Percentiles rank a stretch among this genome's conserved stretches.
These are phyloP conservation scores for Lyophyllum shimeji DNA, from an alignment of 768 basidiomycete genomes.

Conservation along the genomic window DNA sequence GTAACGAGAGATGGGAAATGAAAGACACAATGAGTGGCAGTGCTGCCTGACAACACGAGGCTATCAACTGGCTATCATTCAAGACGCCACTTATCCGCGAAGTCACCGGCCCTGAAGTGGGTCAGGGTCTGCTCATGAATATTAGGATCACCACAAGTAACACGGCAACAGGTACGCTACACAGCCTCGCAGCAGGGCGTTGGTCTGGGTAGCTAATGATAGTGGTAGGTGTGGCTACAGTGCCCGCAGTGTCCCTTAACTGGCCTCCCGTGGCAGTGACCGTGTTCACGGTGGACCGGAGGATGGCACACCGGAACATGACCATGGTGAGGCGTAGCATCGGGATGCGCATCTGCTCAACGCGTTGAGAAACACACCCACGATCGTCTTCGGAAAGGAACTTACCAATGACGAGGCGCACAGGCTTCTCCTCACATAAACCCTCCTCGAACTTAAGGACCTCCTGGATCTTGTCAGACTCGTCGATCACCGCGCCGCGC, in stretches of 20 bases:
- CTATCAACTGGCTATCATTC: conserved; percentile 25
- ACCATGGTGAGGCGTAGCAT: background rate
- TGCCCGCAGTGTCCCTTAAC: conserved; percentile 5
- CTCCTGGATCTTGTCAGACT: conserved; percentile 23
- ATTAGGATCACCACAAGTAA: background rate
- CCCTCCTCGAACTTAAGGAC: conserved; percentile 31
- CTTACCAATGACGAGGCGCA: conserved; percentile 38
- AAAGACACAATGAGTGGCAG: conserved; percentile 18
- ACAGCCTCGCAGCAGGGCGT: too few relatives aligned
- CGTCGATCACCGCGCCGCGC: conserved; percentile 34
- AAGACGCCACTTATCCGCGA: conserved; percentile 23
- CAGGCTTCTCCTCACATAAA: conserved; percentile 31
- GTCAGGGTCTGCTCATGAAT: background rate
- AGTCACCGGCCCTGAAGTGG: conserved; percentile 30
- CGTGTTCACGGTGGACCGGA: conserved; percentile 1
- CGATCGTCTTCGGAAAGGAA: background rate
- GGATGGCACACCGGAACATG: background rate
- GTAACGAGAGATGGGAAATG: conserved; percentile 10
- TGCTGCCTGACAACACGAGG: conserved; percentile 20
- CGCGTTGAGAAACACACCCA: background rate
- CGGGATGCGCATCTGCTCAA: conserved; percentile 11
- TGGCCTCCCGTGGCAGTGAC: conserved; percentile 1
- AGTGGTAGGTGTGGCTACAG: background rate
- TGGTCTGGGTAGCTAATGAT: background rate
- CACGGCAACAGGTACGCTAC: too few relatives aligned